Percentiles rank a stretch among this genome's conserved stretches.
Conservation (phyloP, 1,139 yeast genomes). For the Pichia kudriavzevii region DNA sequence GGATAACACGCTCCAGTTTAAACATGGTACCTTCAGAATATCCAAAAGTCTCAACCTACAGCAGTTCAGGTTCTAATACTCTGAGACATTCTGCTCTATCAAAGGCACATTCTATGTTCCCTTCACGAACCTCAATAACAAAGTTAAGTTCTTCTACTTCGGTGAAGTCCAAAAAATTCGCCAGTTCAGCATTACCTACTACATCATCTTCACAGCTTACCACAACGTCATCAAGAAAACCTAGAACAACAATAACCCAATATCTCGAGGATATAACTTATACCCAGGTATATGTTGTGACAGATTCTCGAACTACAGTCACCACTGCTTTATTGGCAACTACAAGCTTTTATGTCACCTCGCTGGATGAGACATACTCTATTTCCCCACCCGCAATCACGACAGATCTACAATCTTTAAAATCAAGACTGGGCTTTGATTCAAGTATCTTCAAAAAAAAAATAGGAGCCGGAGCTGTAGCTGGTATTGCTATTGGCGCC, state of each 20-base stretch:
- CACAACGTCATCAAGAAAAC: slow-evolving; percentile 1
- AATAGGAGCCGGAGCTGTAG: slow-evolving; percentile 31
- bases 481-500: slow-evolving; percentile 40
- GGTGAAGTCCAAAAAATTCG: neutral
- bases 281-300: slow-evolving; percentile 36
- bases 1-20: too few species aligned
- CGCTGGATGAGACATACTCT: slow-evolving; percentile 19
- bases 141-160: too few species aligned
- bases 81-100: too few species aligned
- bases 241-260: slow-evolving; percentile 13
- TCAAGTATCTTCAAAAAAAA: neutral
- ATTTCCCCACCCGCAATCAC: slow-evolving; percentile 24
- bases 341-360: slow-evolving; percentile 19
- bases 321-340: slow-evolving; percentile 31
- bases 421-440: slow-evolving; percentile 10
- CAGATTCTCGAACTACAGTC: slow-evolving; percentile 33
- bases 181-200: neutral
- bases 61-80: too few species aligned
- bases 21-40: too few species aligned
- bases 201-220: slow-evolving; percentile 2
- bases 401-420: slow-evolving; percentile 21
- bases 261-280: slow-evolving; percentile 22
- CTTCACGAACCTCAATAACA: too few species aligned
- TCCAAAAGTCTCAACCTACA: too few species aligned
- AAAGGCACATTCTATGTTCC: too few species aligned